These are phyloP conservation scores for Pseudogymnoascus sp. DNA, from an alignment of 2,329 filamentous ascomycete genomes.

Conservation along the genomic window DNA sequence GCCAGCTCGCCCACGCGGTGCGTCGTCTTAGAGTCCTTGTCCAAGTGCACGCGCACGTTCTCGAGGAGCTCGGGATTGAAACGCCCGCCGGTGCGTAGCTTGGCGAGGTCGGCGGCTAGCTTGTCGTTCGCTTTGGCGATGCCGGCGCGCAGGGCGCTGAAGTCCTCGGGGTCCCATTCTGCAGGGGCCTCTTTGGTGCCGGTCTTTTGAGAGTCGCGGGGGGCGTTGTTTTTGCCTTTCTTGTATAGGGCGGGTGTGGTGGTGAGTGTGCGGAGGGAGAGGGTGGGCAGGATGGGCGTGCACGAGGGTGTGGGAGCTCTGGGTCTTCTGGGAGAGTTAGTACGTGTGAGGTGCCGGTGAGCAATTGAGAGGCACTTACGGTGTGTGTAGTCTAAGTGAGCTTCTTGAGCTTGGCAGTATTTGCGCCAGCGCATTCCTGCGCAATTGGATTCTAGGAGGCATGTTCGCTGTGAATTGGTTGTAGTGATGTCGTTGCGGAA, in stretches of 20 bases:
- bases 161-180: constrained; percentile 49
- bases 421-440: constrained; percentile 3
- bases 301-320: neutral
- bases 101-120: constrained; percentile 54
- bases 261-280: neutral
- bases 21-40: constrained; percentile 43
- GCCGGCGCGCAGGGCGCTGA: constrained; percentile 47
- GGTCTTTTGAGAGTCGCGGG: constrained; percentile 8
- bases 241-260: constrained; percentile 3
- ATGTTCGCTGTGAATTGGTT: constrained; percentile 4
- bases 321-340: neutral
- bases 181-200: neutral
- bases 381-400: neutral
- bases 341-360: neutral
- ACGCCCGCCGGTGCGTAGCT: constrained; percentile 53
- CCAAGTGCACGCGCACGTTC: constrained; percentile 49
- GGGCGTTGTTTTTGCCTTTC: constrained; percentile 7
- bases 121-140: constrained; percentile 48
- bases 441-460: neutral
- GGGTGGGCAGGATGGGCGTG: neutral
- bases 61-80: constrained; percentile 58
- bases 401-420: neutral
- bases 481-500: neutral
- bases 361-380: neutral
- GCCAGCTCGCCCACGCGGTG: constrained; percentile 55